Evolutionary conservation across 306 rosid genomes (phyloP), one percentile per base, ranked within the genome.

Genomic region (Ammopiptanthus mongolicus): DNA sequence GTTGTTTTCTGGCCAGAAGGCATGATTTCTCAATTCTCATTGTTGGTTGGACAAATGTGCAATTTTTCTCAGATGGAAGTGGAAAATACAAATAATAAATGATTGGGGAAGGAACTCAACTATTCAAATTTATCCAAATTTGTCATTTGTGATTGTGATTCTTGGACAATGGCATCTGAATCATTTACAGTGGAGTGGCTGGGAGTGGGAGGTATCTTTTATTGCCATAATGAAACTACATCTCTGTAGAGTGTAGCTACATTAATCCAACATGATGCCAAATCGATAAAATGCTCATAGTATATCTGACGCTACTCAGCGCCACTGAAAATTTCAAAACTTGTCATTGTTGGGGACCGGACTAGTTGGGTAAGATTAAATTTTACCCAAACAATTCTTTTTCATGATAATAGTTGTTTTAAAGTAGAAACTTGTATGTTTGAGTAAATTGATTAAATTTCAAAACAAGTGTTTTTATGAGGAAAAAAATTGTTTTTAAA

Each of bases 11-110:
- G 29, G 74, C 60, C 37, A 5, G 29, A 42, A 44, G 67, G 42
- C 21, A 17, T 52, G 62, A 52, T 73, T 23, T 25, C 28, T 25
- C 28, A 25, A n/a, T 37, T 50, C 53, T 77, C 55, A 4, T 6
- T 4, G 33, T 63, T 34, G 47, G 55, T 34, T 46, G 64, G 56
- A 69, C n/a, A 53, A 56, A 25, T 69, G 55, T 82, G 64, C 61
- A 29, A 57, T 17, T 6, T 53, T 37, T 36, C 1, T 41, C 6
- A 14, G 14, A 33, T 68, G 12, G 9, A 73, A 31, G 65, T 13
- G 21, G 69, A n/a, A 50, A 64, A 71, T 57, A 66, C 76, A 5
- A n/a, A 25, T 19, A 11, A 10, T 9, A 56, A 6, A 57, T 36
- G 17, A 25, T 66, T 58, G 36, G 36, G 60, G 60, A 74, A 56